Evolutionary conservation across 208 protist species (phyloP).

Genomic region (Angomonas deanei): DNA sequence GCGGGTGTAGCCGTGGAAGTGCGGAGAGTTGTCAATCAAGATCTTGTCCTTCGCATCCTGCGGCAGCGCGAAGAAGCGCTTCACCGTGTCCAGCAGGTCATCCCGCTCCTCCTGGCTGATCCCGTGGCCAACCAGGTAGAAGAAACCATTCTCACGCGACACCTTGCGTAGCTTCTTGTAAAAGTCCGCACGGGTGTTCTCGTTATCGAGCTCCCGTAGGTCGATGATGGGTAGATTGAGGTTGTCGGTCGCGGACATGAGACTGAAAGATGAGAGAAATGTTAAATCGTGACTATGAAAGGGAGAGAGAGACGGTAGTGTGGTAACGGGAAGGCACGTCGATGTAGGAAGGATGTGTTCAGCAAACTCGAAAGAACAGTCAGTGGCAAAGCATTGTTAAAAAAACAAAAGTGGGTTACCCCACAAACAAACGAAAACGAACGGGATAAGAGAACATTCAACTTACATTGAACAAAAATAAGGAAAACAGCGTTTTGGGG

Average conservation of each 20-base stretch:
- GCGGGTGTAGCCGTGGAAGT: constrained; percentile 2
- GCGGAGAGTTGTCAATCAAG: background rate
- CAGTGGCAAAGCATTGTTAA: too few species aligned
- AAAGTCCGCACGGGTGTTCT: background rate
- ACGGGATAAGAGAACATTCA: background rate
- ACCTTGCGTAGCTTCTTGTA: background rate
- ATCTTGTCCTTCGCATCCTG: constrained; percentile 4
- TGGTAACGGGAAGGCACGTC: too few species aligned
- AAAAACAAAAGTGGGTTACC: too few species aligned
- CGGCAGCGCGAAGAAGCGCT: constrained; percentile 1
- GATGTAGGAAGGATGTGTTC: too few species aligned
- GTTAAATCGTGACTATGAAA: background rate
- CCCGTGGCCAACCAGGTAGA: constrained; percentile 2
- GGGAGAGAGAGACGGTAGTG: too few species aligned
- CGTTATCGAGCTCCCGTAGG: constrained; percentile 3
- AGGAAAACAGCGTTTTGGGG: background rate
- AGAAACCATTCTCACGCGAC: background rate
- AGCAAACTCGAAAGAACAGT: background rate
- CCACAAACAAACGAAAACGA: background rate
- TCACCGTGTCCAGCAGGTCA: background rate
- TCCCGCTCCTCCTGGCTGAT: background rate
- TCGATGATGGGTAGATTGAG: constrained; percentile 4
- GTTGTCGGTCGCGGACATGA: background rate
- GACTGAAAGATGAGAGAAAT: background rate
- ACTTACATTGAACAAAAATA: background rate